A percentile compares a stretch with the other conserved stretches of the same genome.
phyloP scores from a whole-genome alignment of 164 flowering plant species.

The Echeveria elegans region DNA sequence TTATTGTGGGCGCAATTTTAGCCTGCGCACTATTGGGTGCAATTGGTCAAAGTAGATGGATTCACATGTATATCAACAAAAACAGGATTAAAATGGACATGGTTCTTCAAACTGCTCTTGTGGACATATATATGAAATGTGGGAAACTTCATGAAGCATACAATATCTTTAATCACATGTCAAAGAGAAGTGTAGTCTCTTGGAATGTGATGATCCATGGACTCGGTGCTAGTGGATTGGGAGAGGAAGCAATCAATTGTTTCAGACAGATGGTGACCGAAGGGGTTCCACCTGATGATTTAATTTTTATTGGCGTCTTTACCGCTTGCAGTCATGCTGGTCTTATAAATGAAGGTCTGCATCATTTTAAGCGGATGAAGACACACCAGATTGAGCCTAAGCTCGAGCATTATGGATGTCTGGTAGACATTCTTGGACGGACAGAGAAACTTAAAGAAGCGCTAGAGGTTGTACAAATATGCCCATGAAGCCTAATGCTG shows the following conservation, averaged over 20 bases:
- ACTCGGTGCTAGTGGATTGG: constrained; percentile 27
- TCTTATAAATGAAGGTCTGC: constrained; percentile 20
- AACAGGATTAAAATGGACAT: constrained; percentile 17
- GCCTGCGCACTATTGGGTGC: constrained; percentile 29
- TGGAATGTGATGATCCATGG: constrained; percentile 35
- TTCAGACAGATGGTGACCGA: constrained; percentile 20
- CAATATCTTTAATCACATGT: constrained; percentile 20
- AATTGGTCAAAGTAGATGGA: constrained; percentile 21
- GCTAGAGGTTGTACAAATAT: constrained; percentile 11
- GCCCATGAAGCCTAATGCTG: constrained; percentile 16
- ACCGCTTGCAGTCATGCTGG: constrained; percentile 33
- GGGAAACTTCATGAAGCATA: constrained; percentile 15
- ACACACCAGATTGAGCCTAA: constrained; percentile 19
- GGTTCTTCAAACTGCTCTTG: constrained; percentile 28
- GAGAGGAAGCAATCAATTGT: constrained; percentile 17
- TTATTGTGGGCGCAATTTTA: constrained; percentile 23
- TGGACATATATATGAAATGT: constrained; percentile 16
- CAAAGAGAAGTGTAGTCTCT: constrained; percentile 18
- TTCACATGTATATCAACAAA: constrained; percentile 19
- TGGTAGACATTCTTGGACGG: constrained; percentile 33
- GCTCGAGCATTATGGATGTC: constrained; percentile 33
- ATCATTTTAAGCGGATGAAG: constrained; percentile 17
- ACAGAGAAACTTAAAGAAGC: constrained; percentile 17
- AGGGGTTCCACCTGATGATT: constrained; percentile 23
- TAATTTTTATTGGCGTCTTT: constrained; percentile 24